Evolutionary conservation across 2,329 filamentous ascomycete genomes (phyloP).

Genomic region (Phialophora verrucosa): DNA sequence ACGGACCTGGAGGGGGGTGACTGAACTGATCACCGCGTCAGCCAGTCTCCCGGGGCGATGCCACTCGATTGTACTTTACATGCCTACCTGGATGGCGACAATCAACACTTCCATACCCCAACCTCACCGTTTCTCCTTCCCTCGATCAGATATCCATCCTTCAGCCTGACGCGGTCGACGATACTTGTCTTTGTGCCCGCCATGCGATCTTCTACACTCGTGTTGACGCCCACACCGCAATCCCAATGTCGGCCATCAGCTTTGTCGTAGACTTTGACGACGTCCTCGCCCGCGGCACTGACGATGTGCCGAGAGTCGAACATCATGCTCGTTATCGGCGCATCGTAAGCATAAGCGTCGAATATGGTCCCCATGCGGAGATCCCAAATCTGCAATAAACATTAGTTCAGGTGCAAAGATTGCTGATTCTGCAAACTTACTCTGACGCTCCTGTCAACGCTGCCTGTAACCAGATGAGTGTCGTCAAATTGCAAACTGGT

Average conservation of each 20-base stretch:
- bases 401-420: constrained; percentile 38
- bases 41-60: background rate
- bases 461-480: constrained; percentile 90
- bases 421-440: constrained; percentile 61
- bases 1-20: background rate
- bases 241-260: constrained; percentile 95
- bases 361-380: constrained; percentile 93
- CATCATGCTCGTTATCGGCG: constrained; percentile 93
- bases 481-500: constrained; percentile 97
- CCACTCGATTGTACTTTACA: background rate
- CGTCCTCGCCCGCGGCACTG: constrained; percentile 84
- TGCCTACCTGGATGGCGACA: background rate
- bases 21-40: constrained; percentile 1
- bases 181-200: constrained; percentile 68
- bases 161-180: constrained; percentile 85
- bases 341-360: constrained; percentile 94
- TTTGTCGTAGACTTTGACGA: constrained; percentile 98
- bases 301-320: constrained; percentile 92
- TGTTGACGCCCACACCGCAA: constrained; percentile 78
- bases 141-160: constrained; percentile 92
- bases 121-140: constrained; percentile 86
- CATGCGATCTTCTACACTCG: constrained; percentile 60
- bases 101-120: constrained; percentile 83
- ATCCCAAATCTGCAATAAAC: constrained; percentile 86
- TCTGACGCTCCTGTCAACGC: constrained; percentile 87